These are phyloP conservation scores for Capillidium rhysosporum DNA, from an alignment of 371 early-diverging fungal genomes.

Conservation along the genomic window DNA sequence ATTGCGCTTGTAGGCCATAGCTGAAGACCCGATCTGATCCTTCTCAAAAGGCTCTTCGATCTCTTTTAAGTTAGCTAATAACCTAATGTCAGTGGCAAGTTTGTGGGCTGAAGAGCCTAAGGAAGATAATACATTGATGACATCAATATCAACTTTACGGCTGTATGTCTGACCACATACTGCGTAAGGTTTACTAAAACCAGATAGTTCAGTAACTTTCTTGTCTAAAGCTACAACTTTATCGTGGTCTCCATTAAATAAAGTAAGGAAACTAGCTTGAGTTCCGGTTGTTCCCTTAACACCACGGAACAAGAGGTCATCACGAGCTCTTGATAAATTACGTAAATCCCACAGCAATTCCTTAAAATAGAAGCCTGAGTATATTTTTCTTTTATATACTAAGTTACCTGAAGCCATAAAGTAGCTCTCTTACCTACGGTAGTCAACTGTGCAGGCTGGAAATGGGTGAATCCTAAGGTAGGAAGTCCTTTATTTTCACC, in stretches of 20 bases:
- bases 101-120: slow-evolving; percentile 94
- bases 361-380: slow-evolving; percentile 11
- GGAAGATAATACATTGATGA: slow-evolving; percentile 64
- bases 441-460: slow-evolving; percentile 94
- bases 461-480: slow-evolving; percentile 94
- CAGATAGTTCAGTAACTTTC: slow-evolving; percentile 73
- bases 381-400: neutral
- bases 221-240: slow-evolving; percentile 73
- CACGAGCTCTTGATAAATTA: slow-evolving; percentile 72
- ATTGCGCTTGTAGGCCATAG: slow-evolving; percentile 99
- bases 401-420: slow-evolving; percentile 59
- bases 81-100: slow-evolving; percentile 89
- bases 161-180: slow-evolving; percentile 97
- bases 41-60: slow-evolving; percentile 97
- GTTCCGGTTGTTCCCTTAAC: slow-evolving; percentile 98
- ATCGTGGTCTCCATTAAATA: slow-evolving; percentile 86
- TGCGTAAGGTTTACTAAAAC: slow-evolving; percentile 64
- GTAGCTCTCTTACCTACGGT: slow-evolving; percentile 96
- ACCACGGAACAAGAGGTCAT: slow-evolving; percentile 83
- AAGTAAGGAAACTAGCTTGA: slow-evolving; percentile 89
- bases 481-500: slow-evolving; percentile 62
- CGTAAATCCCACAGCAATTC: slow-evolving; percentile 91
- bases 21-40: slow-evolving; percentile 95
- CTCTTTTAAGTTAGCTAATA: slow-evolving; percentile 91
- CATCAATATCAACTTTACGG: slow-evolving; percentile 92